A percentile compares a stretch with the other conserved stretches of the same genome.
These are phyloP conservation scores for Corrigiola litoralis DNA, from an alignment of 179 eudicot species.

Conservation along the genomic window DNA sequence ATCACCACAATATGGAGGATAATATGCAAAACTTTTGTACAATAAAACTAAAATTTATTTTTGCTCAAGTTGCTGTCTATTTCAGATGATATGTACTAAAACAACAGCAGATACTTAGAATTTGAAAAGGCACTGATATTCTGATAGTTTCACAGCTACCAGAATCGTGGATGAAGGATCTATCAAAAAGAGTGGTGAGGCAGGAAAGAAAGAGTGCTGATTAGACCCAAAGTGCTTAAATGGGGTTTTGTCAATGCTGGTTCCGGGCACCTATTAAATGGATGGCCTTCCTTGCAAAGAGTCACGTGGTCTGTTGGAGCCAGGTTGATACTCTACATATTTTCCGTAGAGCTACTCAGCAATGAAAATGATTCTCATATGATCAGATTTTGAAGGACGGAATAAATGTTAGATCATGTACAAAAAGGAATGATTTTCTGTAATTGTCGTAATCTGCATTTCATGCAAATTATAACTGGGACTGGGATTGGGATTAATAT, in stretches of 20 bases:
- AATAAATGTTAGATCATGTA: not conserved
- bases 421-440: not conserved
- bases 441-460: not conserved
- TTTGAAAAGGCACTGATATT: not conserved
- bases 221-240: constrained; percentile 12
- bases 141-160: not conserved
- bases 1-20: too few species aligned
- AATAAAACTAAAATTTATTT: too few species aligned
- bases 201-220: not conserved
- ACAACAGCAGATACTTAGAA: not conserved
- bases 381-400: not conserved
- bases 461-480: not conserved
- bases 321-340: not conserved
- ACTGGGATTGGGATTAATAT: too few species aligned
- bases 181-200: constrained; percentile 18
- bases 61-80: too few species aligned
- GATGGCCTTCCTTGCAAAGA: constrained; percentile 18
- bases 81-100: too few species aligned
- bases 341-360: not conserved
- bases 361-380: not conserved
- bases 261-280: constrained; percentile 7
- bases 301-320: constrained; percentile 7
- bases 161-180: not conserved
- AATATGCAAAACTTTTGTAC: not conserved
- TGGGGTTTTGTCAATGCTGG: not conserved